Conservation (phyloP, 176 grass and related monocot species). For the Ampelocalamus luodianensis region DNA sequence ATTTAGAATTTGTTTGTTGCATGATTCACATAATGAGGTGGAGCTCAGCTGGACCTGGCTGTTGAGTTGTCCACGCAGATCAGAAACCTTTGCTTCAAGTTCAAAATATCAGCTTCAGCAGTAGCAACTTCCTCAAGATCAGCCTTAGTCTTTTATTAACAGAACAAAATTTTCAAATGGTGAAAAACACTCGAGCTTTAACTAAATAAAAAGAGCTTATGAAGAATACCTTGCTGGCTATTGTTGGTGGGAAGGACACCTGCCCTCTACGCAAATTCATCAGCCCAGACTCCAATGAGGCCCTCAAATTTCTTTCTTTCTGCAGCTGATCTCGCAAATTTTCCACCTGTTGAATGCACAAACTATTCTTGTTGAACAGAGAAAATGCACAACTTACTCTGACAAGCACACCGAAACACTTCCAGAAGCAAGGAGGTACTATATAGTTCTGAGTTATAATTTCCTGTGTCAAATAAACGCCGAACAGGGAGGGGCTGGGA, state of each 20-base stretch:
- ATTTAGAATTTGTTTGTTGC: conserved; percentile 59
- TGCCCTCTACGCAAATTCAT: conserved; percentile 75
- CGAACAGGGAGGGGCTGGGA: conserved; percentile 15
- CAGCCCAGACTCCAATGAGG: conserved; percentile 78
- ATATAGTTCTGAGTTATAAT: conserved; percentile 24
- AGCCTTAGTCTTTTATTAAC: conserved; percentile 68
- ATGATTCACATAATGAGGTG: conserved; percentile 82
- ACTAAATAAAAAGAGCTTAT: conserved; percentile 33
- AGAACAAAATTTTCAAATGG: conserved; percentile 37
- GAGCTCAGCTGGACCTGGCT: conserved; percentile 55
- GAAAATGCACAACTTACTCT: conserved; percentile 29
- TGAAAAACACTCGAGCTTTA: conserved; percentile 14
- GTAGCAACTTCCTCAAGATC: conserved; percentile 86
- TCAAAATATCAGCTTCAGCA: conserved; percentile 86
- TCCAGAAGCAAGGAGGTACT: conserved; percentile 20
- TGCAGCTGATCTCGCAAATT: conserved; percentile 78
- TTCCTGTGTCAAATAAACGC: conserved; percentile 34
- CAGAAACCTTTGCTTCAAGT: conserved; percentile 88
- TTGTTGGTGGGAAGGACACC: conserved; percentile 55
- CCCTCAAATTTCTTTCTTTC: conserved; percentile 76
- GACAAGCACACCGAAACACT: conserved; percentile 17
- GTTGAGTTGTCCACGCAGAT: conserved; percentile 76
- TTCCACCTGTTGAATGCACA: conserved; percentile 71
- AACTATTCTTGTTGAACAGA: conserved; percentile 30
- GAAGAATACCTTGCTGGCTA: conserved; percentile 77